Evolutionary conservation across 2,329 filamentous ascomycete species (phyloP), one percentile per base, ranked within the genome.

Genomic region (Rutstroemia sp.): DNA sequence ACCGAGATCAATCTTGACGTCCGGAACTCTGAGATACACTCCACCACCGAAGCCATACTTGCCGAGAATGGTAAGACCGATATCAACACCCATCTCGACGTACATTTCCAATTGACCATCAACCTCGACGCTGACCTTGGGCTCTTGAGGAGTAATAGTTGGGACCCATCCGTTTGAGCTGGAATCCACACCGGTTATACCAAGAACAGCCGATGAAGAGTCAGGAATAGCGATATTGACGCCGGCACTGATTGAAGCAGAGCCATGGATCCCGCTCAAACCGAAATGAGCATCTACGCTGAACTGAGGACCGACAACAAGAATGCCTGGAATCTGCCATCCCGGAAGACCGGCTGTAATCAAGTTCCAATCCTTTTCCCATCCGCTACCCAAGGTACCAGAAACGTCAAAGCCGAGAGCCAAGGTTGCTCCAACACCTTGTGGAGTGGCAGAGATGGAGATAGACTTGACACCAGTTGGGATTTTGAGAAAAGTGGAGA

Each of bases 341-440:
- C 55, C 55, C 18, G 50, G 44, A 49, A 57, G 41, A 19, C 41
- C 37, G 25, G 47, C 23, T 25, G 51, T 54, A n/a, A 54, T 10
- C 12, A 57, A 27, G 7, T 57, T 54, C 45, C 50, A 54, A 9
- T 54, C 38, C 34, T 57, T 49, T 5, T 30, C 10, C 55, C 55
- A 57, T 38, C 49, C 49, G 18, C 55, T 54, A 19, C 49, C 23
- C 3, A 57, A 54, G n/a, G 44, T 54, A 41, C 55, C 55, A 1
- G 55, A 54, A 9, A 53, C 51, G 8, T 27, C 38, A 19, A 57
- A 55, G 37, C 42, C 51, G n/a, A 57, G 55, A 41, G 51, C 49
- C 7, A 57, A 44, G n/a, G 48, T 42, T 18, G 50, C 50, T 27
- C 49, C 55, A 14, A 57, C 18, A 19, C 49, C 49, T 21, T 54